Evolutionary conservation across 306 rosid genomes (phyloP).

Genomic region (Hippophae rhamnoides): DNA sequence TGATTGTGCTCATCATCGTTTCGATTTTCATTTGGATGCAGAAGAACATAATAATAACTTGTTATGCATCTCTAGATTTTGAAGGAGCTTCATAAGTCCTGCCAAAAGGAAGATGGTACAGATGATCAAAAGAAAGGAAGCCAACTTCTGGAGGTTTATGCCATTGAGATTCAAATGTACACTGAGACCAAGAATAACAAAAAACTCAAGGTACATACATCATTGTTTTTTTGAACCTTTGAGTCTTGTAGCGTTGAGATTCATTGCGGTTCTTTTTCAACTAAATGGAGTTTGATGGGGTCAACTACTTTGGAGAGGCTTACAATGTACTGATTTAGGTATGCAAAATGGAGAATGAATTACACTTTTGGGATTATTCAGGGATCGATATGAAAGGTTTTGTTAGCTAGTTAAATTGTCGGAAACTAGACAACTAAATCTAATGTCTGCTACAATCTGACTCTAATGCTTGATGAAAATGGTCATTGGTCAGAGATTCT

Average conservation of each 20-base stretch:
- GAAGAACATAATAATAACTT: conserved; percentile 2
- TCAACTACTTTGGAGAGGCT: background rate
- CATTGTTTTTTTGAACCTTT: background rate
- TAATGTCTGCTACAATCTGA: too few relatives aligned
- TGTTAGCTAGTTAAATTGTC: background rate
- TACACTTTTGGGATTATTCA: background rate
- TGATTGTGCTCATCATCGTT: background rate
- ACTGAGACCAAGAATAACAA: conserved; percentile 97
- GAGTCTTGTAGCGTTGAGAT: background rate
- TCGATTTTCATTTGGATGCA: background rate
- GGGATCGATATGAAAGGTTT: background rate
- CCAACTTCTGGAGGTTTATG: conserved; percentile 90
- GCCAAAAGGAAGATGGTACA: conserved; percentile 91
- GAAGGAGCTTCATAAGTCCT: conserved; percentile 90
- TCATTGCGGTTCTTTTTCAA: too few relatives aligned
- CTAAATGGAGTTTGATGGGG: background rate
- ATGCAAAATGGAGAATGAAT: background rate
- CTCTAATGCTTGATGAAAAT: too few relatives aligned
- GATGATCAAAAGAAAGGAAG: conserved; percentile 99
- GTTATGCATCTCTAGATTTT: conserved; percentile 46
- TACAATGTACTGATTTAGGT: background rate
- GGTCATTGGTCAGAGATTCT: too few relatives aligned
- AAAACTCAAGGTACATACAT: conserved; percentile 69
- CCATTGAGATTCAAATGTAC: conserved; percentile 95
- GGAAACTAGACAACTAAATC: background rate